Percentiles rank a stretch among this genome's conserved stretches.
phyloP scores from a whole-genome alignment of 1,284 basidiomycete genomes.

The Flammula alnicola region DNA sequence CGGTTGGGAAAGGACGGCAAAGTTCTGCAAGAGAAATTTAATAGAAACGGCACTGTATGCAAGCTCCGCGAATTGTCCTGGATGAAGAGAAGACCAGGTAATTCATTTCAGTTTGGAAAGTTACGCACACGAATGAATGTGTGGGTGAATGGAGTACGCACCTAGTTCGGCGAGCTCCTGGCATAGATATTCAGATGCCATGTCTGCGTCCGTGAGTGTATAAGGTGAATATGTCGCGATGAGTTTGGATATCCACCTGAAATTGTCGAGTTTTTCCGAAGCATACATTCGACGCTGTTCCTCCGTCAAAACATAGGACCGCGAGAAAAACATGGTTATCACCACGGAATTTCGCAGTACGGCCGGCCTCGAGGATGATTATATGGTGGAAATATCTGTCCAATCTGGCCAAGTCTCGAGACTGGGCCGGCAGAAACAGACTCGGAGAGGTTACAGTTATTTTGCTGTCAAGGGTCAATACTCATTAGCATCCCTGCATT shows the following conservation, averaged over 20 bases:
- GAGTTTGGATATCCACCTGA: conserved; percentile 52
- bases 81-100: conserved; percentile 2
- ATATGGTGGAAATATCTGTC: background rate
- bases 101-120: conserved; percentile 2
- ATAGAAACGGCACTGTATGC: conserved; percentile 45
- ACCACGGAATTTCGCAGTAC: background rate
- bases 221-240: conserved; percentile 47
- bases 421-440: no score
- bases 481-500: no score
- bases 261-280: conserved; percentile 52
- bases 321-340: conserved; percentile 2
- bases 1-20: conserved; percentile 39
- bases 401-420: no score
- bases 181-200: conserved; percentile 38
- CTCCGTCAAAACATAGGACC: conserved; percentile 29
- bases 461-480: background rate
- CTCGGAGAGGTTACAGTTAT: no score
- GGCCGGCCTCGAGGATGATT: background rate
- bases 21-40: conserved; percentile 46
- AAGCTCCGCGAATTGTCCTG: conserved; percentile 57
- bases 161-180: conserved; percentile 49
- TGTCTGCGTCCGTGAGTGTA: conserved; percentile 42
- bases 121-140: background rate
- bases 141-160: conserved; percentile 16
- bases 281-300: conserved; percentile 51